Evolutionary conservation across 352 stramenopile genomes (phyloP).

Genomic region (Phytophthora idaei): DNA sequence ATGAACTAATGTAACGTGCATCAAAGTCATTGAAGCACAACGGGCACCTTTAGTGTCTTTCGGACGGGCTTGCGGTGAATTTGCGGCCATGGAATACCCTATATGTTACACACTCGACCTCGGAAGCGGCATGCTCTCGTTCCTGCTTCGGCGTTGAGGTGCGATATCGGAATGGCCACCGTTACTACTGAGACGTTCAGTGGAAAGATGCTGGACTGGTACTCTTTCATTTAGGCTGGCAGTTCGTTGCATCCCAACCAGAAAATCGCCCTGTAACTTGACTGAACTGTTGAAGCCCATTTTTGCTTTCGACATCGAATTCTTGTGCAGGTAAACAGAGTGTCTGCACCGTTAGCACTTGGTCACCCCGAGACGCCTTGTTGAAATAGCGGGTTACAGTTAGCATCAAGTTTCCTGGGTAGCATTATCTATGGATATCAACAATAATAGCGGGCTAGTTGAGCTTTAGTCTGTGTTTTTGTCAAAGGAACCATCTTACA

Average conservation of each 20-base stretch:
- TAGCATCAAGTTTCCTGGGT: too few species aligned
- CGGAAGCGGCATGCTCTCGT: constrained; percentile 1
- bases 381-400: too few species aligned
- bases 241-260: constrained; percentile 2
- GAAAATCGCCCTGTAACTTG: background rate
- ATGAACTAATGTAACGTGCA: constrained; percentile 28
- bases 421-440: too few species aligned
- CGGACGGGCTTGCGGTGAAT: constrained; percentile 13
- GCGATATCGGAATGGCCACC: background rate
- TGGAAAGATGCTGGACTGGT: background rate
- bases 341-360: too few species aligned
- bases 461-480: too few species aligned
- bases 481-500: too few species aligned
- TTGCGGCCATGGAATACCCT: constrained; percentile 5
- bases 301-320: too few species aligned
- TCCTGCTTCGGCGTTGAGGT: background rate
- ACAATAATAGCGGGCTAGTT: too few species aligned
- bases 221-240: background rate
- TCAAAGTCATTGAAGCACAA: constrained; percentile 18
- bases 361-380: too few species aligned
- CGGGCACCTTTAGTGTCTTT: constrained; percentile 1
- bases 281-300: background rate
- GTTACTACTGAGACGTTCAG: constrained; percentile 22
- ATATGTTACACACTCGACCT: constrained; percentile 28
- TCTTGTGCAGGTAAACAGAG: too few species aligned